phyloP scores from a whole-genome alignment of 805 yeast genomes.

The Pichia ethanolica region DNA sequence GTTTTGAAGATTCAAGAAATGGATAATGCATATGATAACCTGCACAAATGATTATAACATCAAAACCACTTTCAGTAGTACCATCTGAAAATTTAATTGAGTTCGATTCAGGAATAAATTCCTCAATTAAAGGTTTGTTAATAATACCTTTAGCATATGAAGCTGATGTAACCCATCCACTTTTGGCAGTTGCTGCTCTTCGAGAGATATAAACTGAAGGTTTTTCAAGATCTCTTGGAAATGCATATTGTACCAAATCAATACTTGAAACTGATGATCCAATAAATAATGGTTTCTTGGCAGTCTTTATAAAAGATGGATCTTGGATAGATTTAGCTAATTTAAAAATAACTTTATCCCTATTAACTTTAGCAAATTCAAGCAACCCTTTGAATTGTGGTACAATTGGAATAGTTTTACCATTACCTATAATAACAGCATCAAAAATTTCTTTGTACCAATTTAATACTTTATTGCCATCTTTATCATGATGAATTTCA shows the following conservation, averaged over 20 bases:
- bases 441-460: slow-evolving; percentile 48
- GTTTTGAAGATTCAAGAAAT: slow-evolving; percentile 19
- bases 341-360: slow-evolving; percentile 36
- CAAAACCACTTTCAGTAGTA: slow-evolving; percentile 26
- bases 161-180: slow-evolving; percentile 9
- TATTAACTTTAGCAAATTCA: slow-evolving; percentile 32
- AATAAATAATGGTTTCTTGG: slow-evolving; percentile 34
- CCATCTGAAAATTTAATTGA: slow-evolving; percentile 29
- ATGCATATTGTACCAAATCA: slow-evolving; percentile 33
- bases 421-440: slow-evolving; percentile 55
- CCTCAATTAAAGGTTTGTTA: slow-evolving; percentile 13
- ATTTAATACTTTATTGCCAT: slow-evolving; percentile 4
- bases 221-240: slow-evolving; percentile 18
- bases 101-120: slow-evolving; percentile 12
- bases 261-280: slow-evolving; percentile 37
- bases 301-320: slow-evolving; percentile 33
- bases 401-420: slow-evolving; percentile 51
- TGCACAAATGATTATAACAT: slow-evolving; percentile 41
- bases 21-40: slow-evolving; percentile 44
- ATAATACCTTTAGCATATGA: slow-evolving; percentile 12
- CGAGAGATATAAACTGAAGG: slow-evolving; percentile 19
- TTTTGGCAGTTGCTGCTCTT: not conserved
- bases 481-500: slow-evolving; percentile 10
- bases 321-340: slow-evolving; percentile 51
- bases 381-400: slow-evolving; percentile 36